These are phyloP conservation scores for Dianthus caryophyllus DNA, from an alignment of 148 eudicot genomes.

Conservation along the genomic window DNA sequence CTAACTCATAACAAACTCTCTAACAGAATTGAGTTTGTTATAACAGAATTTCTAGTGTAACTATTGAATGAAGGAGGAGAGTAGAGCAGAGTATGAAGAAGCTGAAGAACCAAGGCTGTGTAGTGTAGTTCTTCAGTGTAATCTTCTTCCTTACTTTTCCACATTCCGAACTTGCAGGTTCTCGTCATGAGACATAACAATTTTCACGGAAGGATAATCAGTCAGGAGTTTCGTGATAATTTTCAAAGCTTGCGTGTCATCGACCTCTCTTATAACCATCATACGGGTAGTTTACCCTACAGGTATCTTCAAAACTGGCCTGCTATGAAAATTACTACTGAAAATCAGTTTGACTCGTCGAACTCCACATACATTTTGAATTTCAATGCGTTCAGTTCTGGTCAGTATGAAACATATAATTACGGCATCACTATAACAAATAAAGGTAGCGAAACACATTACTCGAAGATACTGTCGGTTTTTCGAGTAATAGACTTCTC, in stretches of 20 bases:
- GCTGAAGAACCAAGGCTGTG: too few species aligned
- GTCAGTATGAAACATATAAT: neutral
- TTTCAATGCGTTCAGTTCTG: neutral
- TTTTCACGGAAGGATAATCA: slow-evolving; percentile 28
- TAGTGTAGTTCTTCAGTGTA: too few species aligned
- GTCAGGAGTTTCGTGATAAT: neutral
- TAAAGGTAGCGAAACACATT: slow-evolving; percentile 28
- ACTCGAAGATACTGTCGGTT: slow-evolving; percentile 4
- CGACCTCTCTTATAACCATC: slow-evolving; percentile 37
- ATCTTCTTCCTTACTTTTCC: too few species aligned
- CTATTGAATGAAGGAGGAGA: too few species aligned
- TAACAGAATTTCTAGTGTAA: too few species aligned
- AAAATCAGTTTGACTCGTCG: neutral
- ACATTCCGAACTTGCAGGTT: slow-evolving; percentile 33
- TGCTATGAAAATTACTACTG: slow-evolving; percentile 20
- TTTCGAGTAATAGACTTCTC: slow-evolving; percentile 37
- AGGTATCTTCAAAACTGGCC: slow-evolving; percentile 22
- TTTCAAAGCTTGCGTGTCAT: slow-evolving; percentile 34
- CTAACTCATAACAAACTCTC: too few species aligned
- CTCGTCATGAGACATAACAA: slow-evolving; percentile 33
- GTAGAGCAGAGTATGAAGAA: too few species aligned
- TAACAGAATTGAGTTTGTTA: too few species aligned
- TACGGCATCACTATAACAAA: slow-evolving; percentile 29
- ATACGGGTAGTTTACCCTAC: slow-evolving; percentile 30
- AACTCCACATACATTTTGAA: neutral